Percentiles rank a stretch among this genome's conserved stretches.
Conservation (phyloP, 176 grass and related monocot species). For the Paspalum vaginatum region DNA sequence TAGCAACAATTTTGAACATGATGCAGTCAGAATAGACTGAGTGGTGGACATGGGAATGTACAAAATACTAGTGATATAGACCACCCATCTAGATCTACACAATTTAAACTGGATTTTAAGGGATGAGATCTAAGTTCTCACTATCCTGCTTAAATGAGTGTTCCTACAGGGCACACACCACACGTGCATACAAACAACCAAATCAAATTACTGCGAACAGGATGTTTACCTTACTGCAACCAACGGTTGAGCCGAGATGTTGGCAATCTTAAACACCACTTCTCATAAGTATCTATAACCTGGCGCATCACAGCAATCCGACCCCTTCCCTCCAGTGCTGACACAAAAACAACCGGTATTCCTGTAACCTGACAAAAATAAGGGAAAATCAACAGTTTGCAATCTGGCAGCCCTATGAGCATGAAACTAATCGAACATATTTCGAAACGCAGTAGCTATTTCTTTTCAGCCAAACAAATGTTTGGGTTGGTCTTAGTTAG, state of each 20-base stretch:
- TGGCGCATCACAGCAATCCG: constrained; percentile 74
- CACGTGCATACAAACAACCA: constrained; percentile 8
- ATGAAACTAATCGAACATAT: constrained; percentile 29
- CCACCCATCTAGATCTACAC: not conserved
- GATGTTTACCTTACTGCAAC: constrained; percentile 84
- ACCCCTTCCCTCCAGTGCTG: constrained; percentile 85
- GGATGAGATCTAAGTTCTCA: constrained; percentile 1
- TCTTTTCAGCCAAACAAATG: constrained; percentile 24
- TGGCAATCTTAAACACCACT: constrained; percentile 90
- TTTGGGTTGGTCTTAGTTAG: not conserved
- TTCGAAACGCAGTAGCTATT: not conserved
- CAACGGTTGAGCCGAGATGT: constrained; percentile 93
- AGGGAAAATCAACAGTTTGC: not conserved
- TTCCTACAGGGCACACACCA: constrained; percentile 14
- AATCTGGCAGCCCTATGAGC: not conserved
- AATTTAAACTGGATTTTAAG: constrained; percentile 27
- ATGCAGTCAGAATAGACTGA: not conserved
- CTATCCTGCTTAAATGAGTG: not conserved
- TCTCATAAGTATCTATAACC: constrained; percentile 83
- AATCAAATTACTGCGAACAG: not conserved
- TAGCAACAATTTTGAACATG: constrained; percentile 22
- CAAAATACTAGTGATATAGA: not conserved
- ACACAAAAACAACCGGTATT: constrained; percentile 96
- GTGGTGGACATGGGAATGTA: not conserved
- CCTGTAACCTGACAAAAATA: constrained; percentile 66